Evolutionary conservation across 768 basidiomycete species (phyloP).

Genomic region (Kwoniella shandongensis): DNA sequence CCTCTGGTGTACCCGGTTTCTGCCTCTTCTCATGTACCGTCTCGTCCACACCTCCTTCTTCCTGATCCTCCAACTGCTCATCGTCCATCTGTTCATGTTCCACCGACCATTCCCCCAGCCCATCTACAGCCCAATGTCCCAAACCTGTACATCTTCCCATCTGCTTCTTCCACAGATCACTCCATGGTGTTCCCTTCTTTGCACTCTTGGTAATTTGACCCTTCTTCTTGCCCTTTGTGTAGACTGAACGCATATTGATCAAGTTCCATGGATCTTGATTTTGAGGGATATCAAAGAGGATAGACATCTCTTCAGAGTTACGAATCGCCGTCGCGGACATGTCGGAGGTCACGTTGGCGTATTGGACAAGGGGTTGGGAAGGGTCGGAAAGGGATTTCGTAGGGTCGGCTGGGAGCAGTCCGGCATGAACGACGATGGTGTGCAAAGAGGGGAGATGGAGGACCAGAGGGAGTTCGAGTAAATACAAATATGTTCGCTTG

Average conservation of each 20-base stretch:
- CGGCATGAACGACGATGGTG: slow-evolving; percentile 77
- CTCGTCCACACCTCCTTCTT: slow-evolving; percentile 33
- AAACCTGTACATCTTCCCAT: slow-evolving; percentile 46
- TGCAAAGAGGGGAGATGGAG: slow-evolving; percentile 75
- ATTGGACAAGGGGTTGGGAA: slow-evolving; percentile 68
- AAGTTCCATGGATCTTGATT: slow-evolving; percentile 75
- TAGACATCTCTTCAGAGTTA: slow-evolving; percentile 58
- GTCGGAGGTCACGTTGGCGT: slow-evolving; percentile 17
- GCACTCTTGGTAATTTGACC: slow-evolving; percentile 54
- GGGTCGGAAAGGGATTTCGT: slow-evolving; percentile 58
- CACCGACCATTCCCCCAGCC: slow-evolving; percentile 57
- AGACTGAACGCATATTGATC: slow-evolving; percentile 69
- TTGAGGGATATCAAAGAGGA: slow-evolving; percentile 70
- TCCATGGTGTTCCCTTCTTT: slow-evolving; percentile 68
- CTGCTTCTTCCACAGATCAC: slow-evolving; percentile 63
- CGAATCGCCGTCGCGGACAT: slow-evolving; percentile 10
- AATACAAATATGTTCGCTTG: slow-evolving; percentile 66
- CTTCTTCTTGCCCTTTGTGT: slow-evolving; percentile 54
- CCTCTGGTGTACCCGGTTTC: slow-evolving; percentile 27
- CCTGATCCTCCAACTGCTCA: slow-evolving; percentile 56
- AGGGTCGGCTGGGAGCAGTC: slow-evolving; percentile 73
- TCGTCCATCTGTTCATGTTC: slow-evolving; percentile 29
- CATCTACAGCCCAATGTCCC: slow-evolving; percentile 52
- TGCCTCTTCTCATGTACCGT: slow-evolving; percentile 27
- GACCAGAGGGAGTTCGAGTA: slow-evolving; percentile 69